These are phyloP conservation scores for Spencermartinsiella europaea DNA, from an alignment of 805 yeast species.

Conservation along the genomic window DNA sequence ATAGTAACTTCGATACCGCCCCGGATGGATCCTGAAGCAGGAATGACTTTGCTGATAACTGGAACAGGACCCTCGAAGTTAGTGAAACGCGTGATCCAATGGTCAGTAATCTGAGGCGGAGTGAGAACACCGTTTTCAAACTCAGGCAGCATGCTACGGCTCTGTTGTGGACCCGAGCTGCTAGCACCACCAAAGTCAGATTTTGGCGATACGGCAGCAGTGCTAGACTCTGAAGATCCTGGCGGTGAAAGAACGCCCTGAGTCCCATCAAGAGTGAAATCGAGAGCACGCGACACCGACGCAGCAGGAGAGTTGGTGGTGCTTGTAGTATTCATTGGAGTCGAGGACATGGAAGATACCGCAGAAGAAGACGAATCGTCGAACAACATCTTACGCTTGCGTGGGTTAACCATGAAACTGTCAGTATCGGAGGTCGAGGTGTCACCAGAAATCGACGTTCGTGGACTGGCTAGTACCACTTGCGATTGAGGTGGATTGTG, in stretches of 20 bases:
- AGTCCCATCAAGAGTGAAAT: not conserved
- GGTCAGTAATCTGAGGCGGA: not conserved
- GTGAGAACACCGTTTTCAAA: not conserved
- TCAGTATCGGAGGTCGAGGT: not conserved
- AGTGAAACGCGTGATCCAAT: constrained; percentile 21
- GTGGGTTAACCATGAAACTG: not conserved
- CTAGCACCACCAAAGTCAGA: not conserved
- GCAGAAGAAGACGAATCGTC: not conserved
- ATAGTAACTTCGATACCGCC: constrained; percentile 96
- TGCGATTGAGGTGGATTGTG: not conserved
- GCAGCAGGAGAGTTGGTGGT: constrained; percentile 3
- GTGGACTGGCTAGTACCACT: not conserved
- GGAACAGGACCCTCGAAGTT: constrained; percentile 37
- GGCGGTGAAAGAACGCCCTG: constrained; percentile 6
- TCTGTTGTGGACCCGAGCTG: not conserved
- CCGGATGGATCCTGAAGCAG: constrained; percentile 89
- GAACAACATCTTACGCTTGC: not conserved
- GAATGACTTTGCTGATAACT: constrained; percentile 77
- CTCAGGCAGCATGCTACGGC: not conserved
- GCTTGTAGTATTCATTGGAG: not conserved
- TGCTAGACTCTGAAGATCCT: constrained; percentile 10
- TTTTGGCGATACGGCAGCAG: constrained; percentile 12
- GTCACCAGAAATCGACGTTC: not conserved
- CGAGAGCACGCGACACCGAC: not conserved
- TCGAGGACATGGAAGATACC: not conserved